These are phyloP conservation scores for Clavispora santaluciae DNA, from an alignment of 805 yeast genomes.

Conservation along the genomic window DNA sequence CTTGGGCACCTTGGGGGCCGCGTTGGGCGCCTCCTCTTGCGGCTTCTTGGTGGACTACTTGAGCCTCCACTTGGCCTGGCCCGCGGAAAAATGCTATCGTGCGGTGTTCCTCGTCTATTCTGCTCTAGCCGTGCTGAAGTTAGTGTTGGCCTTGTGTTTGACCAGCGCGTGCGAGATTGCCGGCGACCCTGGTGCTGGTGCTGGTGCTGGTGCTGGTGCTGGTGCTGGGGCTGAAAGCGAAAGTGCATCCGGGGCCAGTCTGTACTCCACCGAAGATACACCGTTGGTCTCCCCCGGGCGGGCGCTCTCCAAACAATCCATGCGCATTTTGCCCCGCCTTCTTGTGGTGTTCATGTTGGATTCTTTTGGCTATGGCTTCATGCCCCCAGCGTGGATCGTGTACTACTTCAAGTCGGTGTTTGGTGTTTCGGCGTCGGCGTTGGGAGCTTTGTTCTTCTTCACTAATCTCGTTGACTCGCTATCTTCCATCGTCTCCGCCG, in stretches of 20 bases:
- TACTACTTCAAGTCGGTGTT: constrained; percentile 67
- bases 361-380: constrained; percentile 83
- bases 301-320: constrained; percentile 24
- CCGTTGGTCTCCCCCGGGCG: constrained; percentile 7
- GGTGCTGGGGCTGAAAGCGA: no score
- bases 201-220: not conserved
- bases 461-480: constrained; percentile 60
- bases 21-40: constrained; percentile 62
- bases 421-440: constrained; percentile 45
- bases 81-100: constrained; percentile 45
- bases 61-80: constrained; percentile 25
- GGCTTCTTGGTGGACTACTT: constrained; percentile 55
- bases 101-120: constrained; percentile 55
- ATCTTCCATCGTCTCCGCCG: constrained; percentile 74
- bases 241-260: no score
- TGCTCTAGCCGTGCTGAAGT: constrained; percentile 47
- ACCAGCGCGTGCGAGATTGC: constrained; percentile 49
- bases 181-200: not conserved
- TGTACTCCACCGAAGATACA: not conserved
- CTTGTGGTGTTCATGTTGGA: constrained; percentile 71
- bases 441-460: constrained; percentile 66
- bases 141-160: constrained; percentile 45
- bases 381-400: constrained; percentile 85
- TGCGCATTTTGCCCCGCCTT: constrained; percentile 41
- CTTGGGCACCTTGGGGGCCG: constrained; percentile 65